A percentile compares a stretch with the other conserved stretches of the same genome.
Evolutionary conservation across 306 rosid genomes (phyloP).

Genomic region (Casuarina equisetifolia): DNA sequence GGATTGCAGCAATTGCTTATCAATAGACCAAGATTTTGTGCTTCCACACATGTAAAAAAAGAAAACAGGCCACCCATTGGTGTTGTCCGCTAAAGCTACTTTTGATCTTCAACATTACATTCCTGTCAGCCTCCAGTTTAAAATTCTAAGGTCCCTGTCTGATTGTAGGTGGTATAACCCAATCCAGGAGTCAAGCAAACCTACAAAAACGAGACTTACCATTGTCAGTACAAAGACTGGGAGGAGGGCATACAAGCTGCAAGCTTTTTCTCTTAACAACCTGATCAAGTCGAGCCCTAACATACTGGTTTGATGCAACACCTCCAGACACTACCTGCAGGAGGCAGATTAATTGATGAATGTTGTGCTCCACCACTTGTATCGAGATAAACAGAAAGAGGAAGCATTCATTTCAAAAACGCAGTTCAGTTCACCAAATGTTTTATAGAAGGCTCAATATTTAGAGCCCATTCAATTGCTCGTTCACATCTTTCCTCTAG

Average conservation of each 20-base stretch:
- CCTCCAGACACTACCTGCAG: slow-evolving; percentile 93
- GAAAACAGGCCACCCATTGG: neutral
- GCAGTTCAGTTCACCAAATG: slow-evolving; percentile 57
- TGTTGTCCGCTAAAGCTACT: neutral
- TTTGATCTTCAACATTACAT: neutral
- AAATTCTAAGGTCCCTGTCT: neutral
- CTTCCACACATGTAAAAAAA: no score
- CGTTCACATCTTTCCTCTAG: slow-evolving; percentile 93
- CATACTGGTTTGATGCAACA: slow-evolving; percentile 90
- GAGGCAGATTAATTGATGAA: slow-evolving; percentile 27
- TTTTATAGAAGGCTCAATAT: slow-evolving; percentile 87
- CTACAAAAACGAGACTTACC: slow-evolving; percentile 49
- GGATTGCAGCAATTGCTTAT: neutral
- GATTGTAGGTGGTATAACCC: neutral
- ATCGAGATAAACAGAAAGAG: slow-evolving; percentile 19
- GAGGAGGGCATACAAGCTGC: slow-evolving; percentile 91
- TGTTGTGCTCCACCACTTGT: slow-evolving; percentile 6
- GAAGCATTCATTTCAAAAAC: slow-evolving; percentile 21
- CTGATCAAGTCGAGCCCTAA: slow-evolving; percentile 69
- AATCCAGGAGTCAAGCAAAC: slow-evolving; percentile 27
- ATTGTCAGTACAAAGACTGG: slow-evolving; percentile 91
- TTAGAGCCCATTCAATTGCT: slow-evolving; percentile 89
- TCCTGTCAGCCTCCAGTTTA: neutral
- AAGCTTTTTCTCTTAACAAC: slow-evolving; percentile 66
- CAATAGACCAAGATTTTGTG: neutral